Evolutionary conservation across 177 flowering plant species (phyloP), one percentile per base, ranked within the genome.

Genomic region (Vitis hybrid): DNA sequence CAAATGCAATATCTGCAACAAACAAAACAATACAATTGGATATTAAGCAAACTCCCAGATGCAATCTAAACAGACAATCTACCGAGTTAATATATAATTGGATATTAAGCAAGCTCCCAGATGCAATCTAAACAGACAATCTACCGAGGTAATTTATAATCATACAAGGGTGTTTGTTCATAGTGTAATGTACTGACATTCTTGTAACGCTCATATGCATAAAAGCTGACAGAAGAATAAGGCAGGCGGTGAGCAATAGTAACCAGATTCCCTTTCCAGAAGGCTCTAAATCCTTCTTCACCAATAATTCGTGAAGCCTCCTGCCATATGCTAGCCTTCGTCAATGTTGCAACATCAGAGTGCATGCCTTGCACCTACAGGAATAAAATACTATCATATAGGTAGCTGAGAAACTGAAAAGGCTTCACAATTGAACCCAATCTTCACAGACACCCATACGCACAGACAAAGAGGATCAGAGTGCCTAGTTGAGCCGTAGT

Each of bases 211-310:
- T 89, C 93, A 67, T 83, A 89, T 9, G 91, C 78, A 66, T 84
- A 89, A 67, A 89, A 89, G 75, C 84, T 89, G 63, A 88, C 79
- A 10, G 88, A 76, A 12, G 94, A 84, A 78, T 86, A 89, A 58
- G 91, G 91, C 35, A 88, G 85, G 10, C 90, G 88, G 71, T 89
- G 93, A 30, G 83, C 86, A 54, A 89, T 81, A 11, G 86, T 89
- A 61, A 87, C 93, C 58, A 87, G 74, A 79, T 89, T 89, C 60
- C 93, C 93, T 75, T 86, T 89, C 93, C 93, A 89, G 58, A 89
- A 89, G 52, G 93, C 93, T 71, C 87, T 71, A 65, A 84, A 73
- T 46, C 93, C 91, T 81, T 89, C 93, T 76, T 89, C 91, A 12
- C 71, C 61, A 59, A 83, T 53, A 13, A 89, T 80, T 11, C 88